Conservation (phyloP, 192 early-diverging fungal species). For the Coemansia sp. region DNA sequence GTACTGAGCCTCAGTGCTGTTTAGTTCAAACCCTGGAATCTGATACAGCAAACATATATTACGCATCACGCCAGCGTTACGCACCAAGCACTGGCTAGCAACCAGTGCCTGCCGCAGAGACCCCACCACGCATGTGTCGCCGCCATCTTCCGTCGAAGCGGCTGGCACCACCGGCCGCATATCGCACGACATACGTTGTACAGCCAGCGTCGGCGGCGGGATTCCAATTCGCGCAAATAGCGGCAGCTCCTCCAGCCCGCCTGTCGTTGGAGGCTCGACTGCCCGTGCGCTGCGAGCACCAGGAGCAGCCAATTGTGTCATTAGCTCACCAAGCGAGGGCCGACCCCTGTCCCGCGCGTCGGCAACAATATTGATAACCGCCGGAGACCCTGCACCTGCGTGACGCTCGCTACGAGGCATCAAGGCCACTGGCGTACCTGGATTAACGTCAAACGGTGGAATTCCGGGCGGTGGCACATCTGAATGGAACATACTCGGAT, state of each 20-base stretch:
- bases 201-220: slow-evolving; percentile 18
- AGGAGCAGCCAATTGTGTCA: slow-evolving; percentile 1
- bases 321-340: neutral
- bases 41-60: slow-evolving; percentile 48
- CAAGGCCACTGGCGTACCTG: slow-evolving; percentile 39
- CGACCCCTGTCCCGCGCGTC: slow-evolving; percentile 2
- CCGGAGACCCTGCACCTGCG: neutral
- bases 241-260: slow-evolving; percentile 25
- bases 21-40: slow-evolving; percentile 37
- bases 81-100: slow-evolving; percentile 48
- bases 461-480: slow-evolving; percentile 44
- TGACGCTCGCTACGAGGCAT: slow-evolving; percentile 29
- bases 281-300: neutral
- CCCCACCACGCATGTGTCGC: slow-evolving; percentile 18
- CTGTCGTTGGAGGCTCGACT: neutral
- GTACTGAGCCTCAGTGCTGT: slow-evolving; percentile 15
- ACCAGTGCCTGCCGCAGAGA: slow-evolving; percentile 35
- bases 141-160: neutral
- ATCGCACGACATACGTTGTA: slow-evolving; percentile 17
- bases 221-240: slow-evolving; percentile 49
- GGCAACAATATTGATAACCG: slow-evolving; percentile 18
- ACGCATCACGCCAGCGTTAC: slow-evolving; percentile 46
- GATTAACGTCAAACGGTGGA: slow-evolving; percentile 52
- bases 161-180: slow-evolving; percentile 25
- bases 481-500: slow-evolving; percentile 49